Conservation (phyloP, 208 protist species). For the Leishmania tropica region DNA sequence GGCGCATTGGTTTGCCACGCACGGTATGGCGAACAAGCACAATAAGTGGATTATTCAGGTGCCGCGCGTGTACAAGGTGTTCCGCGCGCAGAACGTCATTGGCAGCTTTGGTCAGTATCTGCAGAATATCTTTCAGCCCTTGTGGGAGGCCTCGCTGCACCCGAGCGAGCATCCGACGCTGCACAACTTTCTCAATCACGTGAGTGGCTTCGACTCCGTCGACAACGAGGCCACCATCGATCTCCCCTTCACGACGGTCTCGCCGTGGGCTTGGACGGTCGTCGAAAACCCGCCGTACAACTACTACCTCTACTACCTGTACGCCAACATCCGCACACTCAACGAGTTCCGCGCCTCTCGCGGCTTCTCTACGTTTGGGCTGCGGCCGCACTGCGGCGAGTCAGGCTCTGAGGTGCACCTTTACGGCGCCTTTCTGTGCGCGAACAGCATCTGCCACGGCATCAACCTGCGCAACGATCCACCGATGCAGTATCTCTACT, state of each 20-base stretch:
- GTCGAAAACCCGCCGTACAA: slow-evolving; percentile 98
- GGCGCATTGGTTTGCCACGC: slow-evolving; percentile 95
- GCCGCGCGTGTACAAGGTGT: slow-evolving; percentile 95
- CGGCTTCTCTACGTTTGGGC: slow-evolving; percentile 95
- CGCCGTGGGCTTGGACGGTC: slow-evolving; percentile 93
- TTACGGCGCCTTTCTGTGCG: slow-evolving; percentile 93
- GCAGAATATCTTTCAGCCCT: slow-evolving; percentile 98
- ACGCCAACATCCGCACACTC: slow-evolving; percentile 97
- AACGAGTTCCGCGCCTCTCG: slow-evolving; percentile 95
- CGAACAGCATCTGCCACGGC: slow-evolving; percentile 98
- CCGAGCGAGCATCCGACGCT: slow-evolving; percentile 95
- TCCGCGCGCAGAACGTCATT: slow-evolving; percentile 89
- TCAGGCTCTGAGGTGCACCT: slow-evolving; percentile 94
- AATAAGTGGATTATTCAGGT: slow-evolving; percentile 99
- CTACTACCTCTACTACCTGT: slow-evolving; percentile 99
- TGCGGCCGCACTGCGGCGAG: slow-evolving; percentile 98
- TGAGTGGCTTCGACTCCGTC: slow-evolving; percentile 98
- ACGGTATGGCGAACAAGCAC: slow-evolving; percentile 96
- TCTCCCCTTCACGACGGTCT: slow-evolving; percentile 72
- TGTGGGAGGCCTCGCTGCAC: slow-evolving; percentile 98
- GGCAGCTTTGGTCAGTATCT: slow-evolving; percentile 97
- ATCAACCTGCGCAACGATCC: slow-evolving; percentile 96
- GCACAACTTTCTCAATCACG: slow-evolving; percentile 96
- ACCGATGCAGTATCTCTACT: slow-evolving; percentile 99
- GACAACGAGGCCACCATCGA: slow-evolving; percentile 98